Conservation (phyloP, 129 eudicot species). For the Scalesia atractyloides region DNA sequence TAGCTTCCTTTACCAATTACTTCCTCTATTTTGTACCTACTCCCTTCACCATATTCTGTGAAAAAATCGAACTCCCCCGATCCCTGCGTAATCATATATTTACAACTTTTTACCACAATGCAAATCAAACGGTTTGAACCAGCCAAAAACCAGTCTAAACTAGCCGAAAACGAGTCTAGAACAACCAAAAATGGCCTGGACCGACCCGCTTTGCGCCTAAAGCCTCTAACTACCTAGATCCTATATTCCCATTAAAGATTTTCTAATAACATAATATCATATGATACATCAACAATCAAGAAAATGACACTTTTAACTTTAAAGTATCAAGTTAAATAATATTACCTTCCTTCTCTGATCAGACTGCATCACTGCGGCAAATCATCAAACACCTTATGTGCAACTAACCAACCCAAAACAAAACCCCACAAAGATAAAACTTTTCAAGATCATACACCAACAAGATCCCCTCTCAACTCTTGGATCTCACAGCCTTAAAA, state of each 20-base stretch:
- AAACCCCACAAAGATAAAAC: constrained; percentile 15
- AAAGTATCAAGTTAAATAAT: constrained; percentile 3
- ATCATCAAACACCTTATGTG: constrained; percentile 50
- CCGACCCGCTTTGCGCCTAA: too few relatives aligned
- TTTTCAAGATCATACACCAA: constrained; percentile 32
- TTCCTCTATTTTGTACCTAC: constrained; percentile 86
- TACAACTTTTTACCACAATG: neutral
- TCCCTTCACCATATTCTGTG: constrained; percentile 98
- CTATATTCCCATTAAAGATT: neutral
- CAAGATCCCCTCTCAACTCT: constrained; percentile 29
- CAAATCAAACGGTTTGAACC: neutral
- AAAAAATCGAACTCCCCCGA: constrained; percentile 84
- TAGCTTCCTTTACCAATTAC: constrained; percentile 97
- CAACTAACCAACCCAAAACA: constrained; percentile 20
- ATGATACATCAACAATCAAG: constrained; percentile 5
- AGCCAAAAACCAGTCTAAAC: too few relatives aligned
- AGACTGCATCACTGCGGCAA: constrained; percentile 75
- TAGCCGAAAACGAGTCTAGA: too few relatives aligned
- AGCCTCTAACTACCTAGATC: neutral
- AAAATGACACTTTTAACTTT: constrained; percentile 2
- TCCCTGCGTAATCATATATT: constrained; percentile 47
- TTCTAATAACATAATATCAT: neutral
- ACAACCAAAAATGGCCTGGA: too few relatives aligned
- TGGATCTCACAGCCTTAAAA: constrained; percentile 23
- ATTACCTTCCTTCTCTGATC: constrained; percentile 88